phyloP scores from a whole-genome alignment of 75 land plant species.

The Cunninghamia lanceolata region DNA sequence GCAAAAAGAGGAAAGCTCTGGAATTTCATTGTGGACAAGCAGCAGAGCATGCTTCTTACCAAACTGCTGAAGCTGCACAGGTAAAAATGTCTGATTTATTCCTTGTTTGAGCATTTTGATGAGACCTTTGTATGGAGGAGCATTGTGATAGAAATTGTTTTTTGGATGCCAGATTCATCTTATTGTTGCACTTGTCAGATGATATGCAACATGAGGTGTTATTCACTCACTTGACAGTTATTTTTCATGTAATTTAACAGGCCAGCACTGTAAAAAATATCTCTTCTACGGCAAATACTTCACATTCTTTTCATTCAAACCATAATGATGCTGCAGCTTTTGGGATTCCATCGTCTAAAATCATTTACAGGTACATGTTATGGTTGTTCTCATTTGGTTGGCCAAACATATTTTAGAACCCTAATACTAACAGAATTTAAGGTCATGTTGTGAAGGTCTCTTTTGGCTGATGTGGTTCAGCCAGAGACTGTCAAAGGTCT shows the following conservation, averaged over 20 bases:
- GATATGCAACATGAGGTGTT: neutral
- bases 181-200: neutral
- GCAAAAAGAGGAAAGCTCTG: slow-evolving; percentile 69
- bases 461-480: slow-evolving; percentile 43
- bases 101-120: slow-evolving; percentile 1
- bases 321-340: neutral
- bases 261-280: slow-evolving; percentile 2
- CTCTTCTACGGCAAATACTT: neutral
- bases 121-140: neutral
- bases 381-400: neutral
- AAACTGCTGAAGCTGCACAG: neutral
- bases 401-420: neutral
- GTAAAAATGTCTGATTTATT: neutral
- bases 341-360: slow-evolving; percentile 5
- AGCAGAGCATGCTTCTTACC: neutral
- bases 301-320: neutral
- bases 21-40: slow-evolving; percentile 58
- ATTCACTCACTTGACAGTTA: neutral
- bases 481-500: slow-evolving; percentile 34
- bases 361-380: slow-evolving; percentile 7
- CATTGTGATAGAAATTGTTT: neutral
- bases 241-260: slow-evolving; percentile 10
- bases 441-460: slow-evolving; percentile 22
- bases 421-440: neutral
- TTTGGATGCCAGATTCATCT: slow-evolving; percentile 1